Evolutionary conservation across 176 grass and related monocot genomes (phyloP).

Genomic region (Musa schizocarpa): DNA sequence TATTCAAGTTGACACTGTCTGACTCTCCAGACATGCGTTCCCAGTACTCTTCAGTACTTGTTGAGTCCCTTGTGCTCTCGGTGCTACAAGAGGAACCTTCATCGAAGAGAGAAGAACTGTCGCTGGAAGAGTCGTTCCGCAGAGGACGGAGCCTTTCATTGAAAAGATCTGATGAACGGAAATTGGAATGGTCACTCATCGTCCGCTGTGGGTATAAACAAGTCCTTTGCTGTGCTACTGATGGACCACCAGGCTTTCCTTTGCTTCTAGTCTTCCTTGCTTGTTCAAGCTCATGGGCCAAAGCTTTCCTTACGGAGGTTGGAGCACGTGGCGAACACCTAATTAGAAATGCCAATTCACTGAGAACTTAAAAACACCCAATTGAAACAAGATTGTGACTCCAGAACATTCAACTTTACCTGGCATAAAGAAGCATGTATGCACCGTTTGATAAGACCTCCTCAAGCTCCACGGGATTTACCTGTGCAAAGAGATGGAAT

Average conservation of each 20-base stretch:
- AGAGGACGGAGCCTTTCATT: neutral
- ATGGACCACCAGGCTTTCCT: constrained; percentile 8
- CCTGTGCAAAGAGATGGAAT: constrained; percentile 32
- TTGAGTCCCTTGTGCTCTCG: constrained; percentile 47
- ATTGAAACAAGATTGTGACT: neutral
- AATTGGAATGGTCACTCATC: constrained; percentile 10
- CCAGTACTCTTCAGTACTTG: constrained; percentile 40
- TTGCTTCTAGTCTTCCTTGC: constrained; percentile 22
- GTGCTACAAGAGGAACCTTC: constrained; percentile 39
- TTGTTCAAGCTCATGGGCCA: constrained; percentile 17
- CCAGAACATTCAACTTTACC: constrained; percentile 28
- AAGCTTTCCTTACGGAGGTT: constrained; percentile 37
- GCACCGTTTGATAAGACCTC: constrained; percentile 55
- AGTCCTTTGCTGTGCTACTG: neutral
- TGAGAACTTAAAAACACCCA: neutral
- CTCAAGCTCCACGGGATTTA: constrained; percentile 47
- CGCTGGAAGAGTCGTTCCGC: constrained; percentile 25
- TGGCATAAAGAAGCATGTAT: constrained; percentile 91
- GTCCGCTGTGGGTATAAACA: too few relatives aligned
- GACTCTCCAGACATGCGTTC: constrained; percentile 35
- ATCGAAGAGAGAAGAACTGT: constrained; percentile 65
- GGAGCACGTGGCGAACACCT: constrained; percentile 82
- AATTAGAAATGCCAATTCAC: constrained; percentile 3
- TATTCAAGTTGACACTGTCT: constrained; percentile 24
- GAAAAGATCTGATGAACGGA: constrained; percentile 9